Conservation (phyloP, 768 basidiomycete genomes). For the Grammothele lineata region DNA sequence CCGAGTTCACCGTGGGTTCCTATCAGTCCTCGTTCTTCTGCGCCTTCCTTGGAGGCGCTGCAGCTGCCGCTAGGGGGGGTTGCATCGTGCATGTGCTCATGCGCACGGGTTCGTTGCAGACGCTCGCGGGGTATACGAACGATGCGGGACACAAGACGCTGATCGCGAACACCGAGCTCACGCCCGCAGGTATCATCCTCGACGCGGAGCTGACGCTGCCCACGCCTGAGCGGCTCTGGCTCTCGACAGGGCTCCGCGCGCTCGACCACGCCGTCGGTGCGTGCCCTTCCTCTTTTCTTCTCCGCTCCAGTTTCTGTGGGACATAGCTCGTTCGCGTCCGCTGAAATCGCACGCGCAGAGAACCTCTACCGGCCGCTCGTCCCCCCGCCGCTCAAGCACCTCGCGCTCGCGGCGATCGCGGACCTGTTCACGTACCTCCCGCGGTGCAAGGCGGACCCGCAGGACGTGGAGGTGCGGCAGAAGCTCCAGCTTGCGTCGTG, state of each 20-base stretch:
- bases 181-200: conserved; percentile 70
- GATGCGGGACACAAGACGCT: conserved; percentile 64
- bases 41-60: too few species aligned
- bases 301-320: too few species aligned
- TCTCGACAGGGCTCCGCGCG: conserved; percentile 76
- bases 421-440: conserved; percentile 77
- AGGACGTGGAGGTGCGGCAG: conserved; percentile 53
- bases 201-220: conserved; percentile 70
- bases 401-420: conserved; percentile 61
- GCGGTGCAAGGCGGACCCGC: conserved; percentile 53
- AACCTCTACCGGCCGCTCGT: conserved; percentile 55
- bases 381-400: conserved; percentile 54
- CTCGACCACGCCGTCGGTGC: conserved; percentile 78
- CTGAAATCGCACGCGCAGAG: conserved; percentile 38
- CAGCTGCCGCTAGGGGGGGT: too few species aligned
- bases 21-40: neutral
- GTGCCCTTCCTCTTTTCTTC: conserved; percentile 14
- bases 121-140: conserved; percentile 60
- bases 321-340: neutral
- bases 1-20: conserved; percentile 59
- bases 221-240: conserved; percentile 74
- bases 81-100: too few species aligned
- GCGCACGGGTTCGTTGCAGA: too few species aligned
- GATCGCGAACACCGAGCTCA: conserved; percentile 51
- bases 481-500: conserved; percentile 70